Evolutionary conservation across 371 early-diverging fungal species (phyloP).

Genomic region (Saksenaea vasiformis): DNA sequence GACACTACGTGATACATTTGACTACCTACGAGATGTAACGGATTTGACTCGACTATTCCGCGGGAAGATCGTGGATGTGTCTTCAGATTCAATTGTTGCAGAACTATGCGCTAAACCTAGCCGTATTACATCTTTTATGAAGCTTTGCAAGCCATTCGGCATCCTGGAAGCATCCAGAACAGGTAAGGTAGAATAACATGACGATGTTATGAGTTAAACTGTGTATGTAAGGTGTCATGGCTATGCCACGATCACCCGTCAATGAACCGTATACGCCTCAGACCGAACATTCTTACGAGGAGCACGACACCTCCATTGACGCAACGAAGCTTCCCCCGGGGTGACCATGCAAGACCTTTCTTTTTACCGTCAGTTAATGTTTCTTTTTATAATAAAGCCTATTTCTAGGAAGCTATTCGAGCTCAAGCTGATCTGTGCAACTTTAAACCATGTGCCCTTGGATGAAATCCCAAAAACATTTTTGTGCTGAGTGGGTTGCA

Average conservation of each 20-base stretch:
- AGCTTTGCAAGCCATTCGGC: slow-evolving; percentile 91
- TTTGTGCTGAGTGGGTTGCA: too few species aligned
- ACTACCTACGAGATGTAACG: slow-evolving; percentile 79
- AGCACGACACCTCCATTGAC: slow-evolving; percentile 72
- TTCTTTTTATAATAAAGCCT: too few species aligned
- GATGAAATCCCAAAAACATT: too few species aligned
- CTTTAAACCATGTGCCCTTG: too few species aligned
- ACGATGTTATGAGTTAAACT: background rate
- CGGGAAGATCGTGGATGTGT: slow-evolving; percentile 91
- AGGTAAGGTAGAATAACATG: slow-evolving; percentile 47
- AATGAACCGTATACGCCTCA: slow-evolving; percentile 70
- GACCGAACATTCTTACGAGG: slow-evolving; percentile 50
- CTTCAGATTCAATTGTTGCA: slow-evolving; percentile 76
- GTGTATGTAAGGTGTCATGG: slow-evolving; percentile 77
- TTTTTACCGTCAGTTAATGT: too few species aligned
- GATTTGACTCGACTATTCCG: slow-evolving; percentile 85
- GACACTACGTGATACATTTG: slow-evolving; percentile 57
- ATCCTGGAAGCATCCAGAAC: slow-evolving; percentile 92
- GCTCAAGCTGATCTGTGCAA: too few species aligned
- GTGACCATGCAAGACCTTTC: slow-evolving; percentile 45
- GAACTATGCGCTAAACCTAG: slow-evolving; percentile 88
- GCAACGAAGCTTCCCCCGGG: slow-evolving; percentile 91
- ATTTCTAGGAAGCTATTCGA: too few species aligned
- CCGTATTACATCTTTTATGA: slow-evolving; percentile 89
- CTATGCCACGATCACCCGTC: slow-evolving; percentile 88